Base-by-base conservation (phyloP, 208 protist genomes). In the Trypanosoma scelopori region DNA sequence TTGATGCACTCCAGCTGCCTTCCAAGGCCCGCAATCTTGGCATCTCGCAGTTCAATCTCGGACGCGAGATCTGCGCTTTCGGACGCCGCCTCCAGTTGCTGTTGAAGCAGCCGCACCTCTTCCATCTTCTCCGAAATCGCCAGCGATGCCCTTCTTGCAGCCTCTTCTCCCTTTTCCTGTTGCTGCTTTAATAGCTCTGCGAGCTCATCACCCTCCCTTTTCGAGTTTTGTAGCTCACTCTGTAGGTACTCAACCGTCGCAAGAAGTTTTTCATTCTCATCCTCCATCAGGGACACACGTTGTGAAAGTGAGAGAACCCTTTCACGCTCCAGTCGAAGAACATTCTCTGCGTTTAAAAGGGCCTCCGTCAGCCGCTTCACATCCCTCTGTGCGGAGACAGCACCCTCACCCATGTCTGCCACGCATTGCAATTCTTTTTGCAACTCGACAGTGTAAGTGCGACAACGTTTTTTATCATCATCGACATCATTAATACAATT, bases 21-120 rank as follows among this genome's bases (percentile, higher is more conserved):
- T 49, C 61, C 51, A 6, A 69, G 63, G 13, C 63, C 53, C 20
- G 5, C 18, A 60, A 69, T 69, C 30, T 69, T 52, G 28, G 50
- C 32, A 13, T 69, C 53, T 32, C 45, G 51, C 1, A 60, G 22
- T 18, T 6, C 18, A 30, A 60, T 18, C 23, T 41, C 41, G 25
- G 61, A 58, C 5, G 22, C 22, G 6, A 67, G 23, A 25, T 51
- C 0, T 42, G 15, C 30, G 13, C n/a, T 18, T 13, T 58, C 22
- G 9, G n/a, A 23, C 18, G 35, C n/a, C 50, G 37, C 35, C n/a
- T 58, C 39, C 6, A 58, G 5, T 15, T 51, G 32, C 15, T 59
- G 18, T 27, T 20, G 35, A 18, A 56, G 30, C 0, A 59, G 22
- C 25, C 28, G 37, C 13, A 69, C 1, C 37, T 69, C 53, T 15